Base-by-base conservation (phyloP, 1,284 basidiomycete genomes). In the Melanopsichium pennsylvanicum region DNA sequence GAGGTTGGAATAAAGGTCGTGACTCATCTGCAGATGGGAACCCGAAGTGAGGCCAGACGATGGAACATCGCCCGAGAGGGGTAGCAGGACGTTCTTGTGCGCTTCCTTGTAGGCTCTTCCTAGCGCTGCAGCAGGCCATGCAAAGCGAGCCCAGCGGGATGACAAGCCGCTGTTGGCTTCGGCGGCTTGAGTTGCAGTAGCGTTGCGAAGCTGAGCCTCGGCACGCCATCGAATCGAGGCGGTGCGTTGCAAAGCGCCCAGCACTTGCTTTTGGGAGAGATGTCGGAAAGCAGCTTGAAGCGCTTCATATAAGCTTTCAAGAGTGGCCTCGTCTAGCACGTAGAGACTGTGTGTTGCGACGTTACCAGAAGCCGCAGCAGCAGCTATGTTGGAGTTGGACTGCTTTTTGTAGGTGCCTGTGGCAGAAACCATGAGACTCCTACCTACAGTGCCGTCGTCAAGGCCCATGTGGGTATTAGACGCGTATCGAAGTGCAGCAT, bases 221-320 rank as follows among this genome's bases (percentile, higher is more conserved):
- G 72, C 74, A 4, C 72, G 58, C 74, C 74, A 76, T 18, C 62
- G 47, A n/a, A 76, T 71, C 13, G 74, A 70, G 16, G 70, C 67
- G 10, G 72, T 76, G 11, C 72, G 56, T 44, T 74, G 74, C 16
- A 76, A 41, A 15, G 72, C 49, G 5, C 47, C 51, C 7, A 76
- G 55, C 31, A 72, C 37, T 6, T 70, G 57, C 32, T 51, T 57
- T 10, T 62, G 52, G 4, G 70, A 73, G 12, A 73, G 54, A 46
- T 70, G 57, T 13, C 50, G 49, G 19, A 73, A 58, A 25, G 63
- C 60, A 4, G 43, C 52, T 22, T 46, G 56, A 23, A 71, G 32
- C 11, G 68, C 62, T 1, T 18, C 36, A 13, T 59, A 62, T 32
- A 70, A 67, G 37, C 60, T 63, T 35, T 70, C 57, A 2, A 70